Percentiles rank a stretch among this genome's conserved stretches.
phyloP scores from a whole-genome alignment of 768 basidiomycete species.

The Glaciozyma antarctica region DNA sequence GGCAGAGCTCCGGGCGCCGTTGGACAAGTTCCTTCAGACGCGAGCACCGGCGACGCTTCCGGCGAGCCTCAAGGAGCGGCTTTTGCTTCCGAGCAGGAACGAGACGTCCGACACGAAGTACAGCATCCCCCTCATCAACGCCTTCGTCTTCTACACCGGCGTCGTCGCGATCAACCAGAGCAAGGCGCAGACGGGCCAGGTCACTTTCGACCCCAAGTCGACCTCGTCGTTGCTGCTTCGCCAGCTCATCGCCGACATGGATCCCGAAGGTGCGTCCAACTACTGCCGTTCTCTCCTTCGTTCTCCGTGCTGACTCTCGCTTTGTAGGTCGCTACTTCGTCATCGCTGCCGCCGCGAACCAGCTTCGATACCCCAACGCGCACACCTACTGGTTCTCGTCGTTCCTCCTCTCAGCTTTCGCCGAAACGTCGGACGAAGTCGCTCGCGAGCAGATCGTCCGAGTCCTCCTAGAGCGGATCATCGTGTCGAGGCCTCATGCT shows the following conservation, averaged over 20 bases:
- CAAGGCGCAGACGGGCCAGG: conserved; percentile 70
- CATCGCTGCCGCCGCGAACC: conserved; percentile 81
- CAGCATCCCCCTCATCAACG: conserved; percentile 82
- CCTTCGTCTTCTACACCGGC: conserved; percentile 92
- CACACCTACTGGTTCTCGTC: conserved; percentile 84
- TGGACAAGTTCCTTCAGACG: conserved; percentile 75
- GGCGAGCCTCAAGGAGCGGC: conserved; percentile 65
- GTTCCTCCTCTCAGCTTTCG: conserved; percentile 76
- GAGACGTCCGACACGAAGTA: conserved; percentile 51
- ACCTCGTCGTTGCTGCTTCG: conserved; percentile 76
- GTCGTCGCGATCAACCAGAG: conserved; percentile 82
- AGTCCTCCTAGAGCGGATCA: conserved; percentile 72
- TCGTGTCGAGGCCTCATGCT: conserved; percentile 89
- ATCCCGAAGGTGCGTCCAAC: conserved; percentile 67
- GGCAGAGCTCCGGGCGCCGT: conserved; percentile 63
- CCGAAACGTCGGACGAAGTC: conserved; percentile 68
- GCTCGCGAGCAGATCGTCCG: conserved; percentile 49
- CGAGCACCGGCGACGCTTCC: conserved; percentile 39
- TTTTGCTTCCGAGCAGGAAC: conserved; percentile 47
- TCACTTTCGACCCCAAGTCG: conserved; percentile 69
- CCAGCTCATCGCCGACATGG: conserved; percentile 70
- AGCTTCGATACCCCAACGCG: conserved; percentile 93
- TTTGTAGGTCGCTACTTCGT: conserved; percentile 82
- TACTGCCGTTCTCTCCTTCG: not conserved
- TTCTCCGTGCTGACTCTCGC: conserved; percentile 3